Evolutionary conservation across 2,329 filamentous ascomycete genomes (phyloP).

Genomic region (Talaromyces funiculosus): DNA sequence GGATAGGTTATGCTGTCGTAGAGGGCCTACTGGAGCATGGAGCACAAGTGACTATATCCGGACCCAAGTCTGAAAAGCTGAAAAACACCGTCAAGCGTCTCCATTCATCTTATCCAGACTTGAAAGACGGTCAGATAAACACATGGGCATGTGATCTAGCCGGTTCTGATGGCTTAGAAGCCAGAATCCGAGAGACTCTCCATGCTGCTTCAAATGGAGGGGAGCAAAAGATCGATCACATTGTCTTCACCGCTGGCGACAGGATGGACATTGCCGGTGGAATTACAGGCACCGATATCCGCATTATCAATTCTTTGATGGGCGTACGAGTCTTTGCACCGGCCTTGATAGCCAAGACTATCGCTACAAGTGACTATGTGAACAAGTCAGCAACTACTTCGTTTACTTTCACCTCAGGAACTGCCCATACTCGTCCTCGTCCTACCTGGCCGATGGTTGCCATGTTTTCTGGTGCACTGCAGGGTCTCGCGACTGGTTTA

Average conservation of each 20-base stretch:
- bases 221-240: slow-evolving; percentile 44
- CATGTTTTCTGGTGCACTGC: slow-evolving; percentile 20
- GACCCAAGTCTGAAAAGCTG: slow-evolving; percentile 39
- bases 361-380: slow-evolving; percentile 38
- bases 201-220: neutral
- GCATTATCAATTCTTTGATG: slow-evolving; percentile 16
- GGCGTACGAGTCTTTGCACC: slow-evolving; percentile 33
- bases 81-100: slow-evolving; percentile 38
- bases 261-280: slow-evolving; percentile 31
- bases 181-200: slow-evolving; percentile 5
- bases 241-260: slow-evolving; percentile 54
- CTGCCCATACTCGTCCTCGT: slow-evolving; percentile 33
- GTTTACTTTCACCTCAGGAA: slow-evolving; percentile 52
- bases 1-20: slow-evolving; percentile 49
- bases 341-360: slow-evolving; percentile 49
- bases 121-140: slow-evolving; percentile 37
- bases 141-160: slow-evolving; percentile 26
- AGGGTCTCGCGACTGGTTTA: slow-evolving; percentile 33
- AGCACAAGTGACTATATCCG: slow-evolving; percentile 45
- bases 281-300: slow-evolving; percentile 21
- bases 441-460: slow-evolving; percentile 30
- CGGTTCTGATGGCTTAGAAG: neutral
- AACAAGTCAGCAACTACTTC: slow-evolving; percentile 39
- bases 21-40: slow-evolving; percentile 48
- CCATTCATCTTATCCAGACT: slow-evolving; percentile 37